Base-by-base conservation (phyloP, 2,329 filamentous ascomycete genomes). In the Ophiocordyceps australis region DNA sequence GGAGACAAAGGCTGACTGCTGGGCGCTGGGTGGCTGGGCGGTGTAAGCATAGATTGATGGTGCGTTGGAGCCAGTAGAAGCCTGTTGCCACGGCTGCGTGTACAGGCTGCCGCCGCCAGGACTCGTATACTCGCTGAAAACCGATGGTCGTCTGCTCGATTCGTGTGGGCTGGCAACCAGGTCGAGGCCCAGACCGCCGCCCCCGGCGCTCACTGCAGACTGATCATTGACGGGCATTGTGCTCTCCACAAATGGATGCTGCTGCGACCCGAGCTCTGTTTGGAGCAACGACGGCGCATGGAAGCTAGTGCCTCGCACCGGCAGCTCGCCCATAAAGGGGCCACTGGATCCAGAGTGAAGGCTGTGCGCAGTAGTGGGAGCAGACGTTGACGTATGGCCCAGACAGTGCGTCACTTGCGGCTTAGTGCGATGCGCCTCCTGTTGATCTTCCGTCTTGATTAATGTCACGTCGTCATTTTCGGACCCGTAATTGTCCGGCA, bases 21-120 rank as follows among this genome's bases (percentile, higher is more conserved):
- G 33, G 10, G 45, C 26, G 9, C 42, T 39, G 5, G 45, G 32
- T 14, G 51, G 49, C 27, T 60, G 53, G 6, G 50, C 39, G 10
- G 52, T 46, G 26, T 59, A 63, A 2, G 57, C 38, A 33, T 65
- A 66, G 32, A 65, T 42, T 1, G 57, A 35, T 1, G 57, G 40
- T 3, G 49, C 49, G 19, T 41, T 50, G 0, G 59, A 43, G 0
- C 53, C 47, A 1, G 51, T 47, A 4, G 59, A 57, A 10, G 42
- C 42, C 14, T 54, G 43, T 32, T 55, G 57, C 61, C 59, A 65
- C 8, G 47, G 39, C 16, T 49, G 49, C 6, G 45, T 33, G 35
- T 63, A 64, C 24, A 64, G 38, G 11, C 41, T 39, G 9, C 47
- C 42, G 11, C 41, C 38, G 6, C 52, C 42, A 4, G 57, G 45